Base-by-base conservation (phyloP, 768 basidiomycete species). In the Rhodotorula taiwanensis region DNA sequence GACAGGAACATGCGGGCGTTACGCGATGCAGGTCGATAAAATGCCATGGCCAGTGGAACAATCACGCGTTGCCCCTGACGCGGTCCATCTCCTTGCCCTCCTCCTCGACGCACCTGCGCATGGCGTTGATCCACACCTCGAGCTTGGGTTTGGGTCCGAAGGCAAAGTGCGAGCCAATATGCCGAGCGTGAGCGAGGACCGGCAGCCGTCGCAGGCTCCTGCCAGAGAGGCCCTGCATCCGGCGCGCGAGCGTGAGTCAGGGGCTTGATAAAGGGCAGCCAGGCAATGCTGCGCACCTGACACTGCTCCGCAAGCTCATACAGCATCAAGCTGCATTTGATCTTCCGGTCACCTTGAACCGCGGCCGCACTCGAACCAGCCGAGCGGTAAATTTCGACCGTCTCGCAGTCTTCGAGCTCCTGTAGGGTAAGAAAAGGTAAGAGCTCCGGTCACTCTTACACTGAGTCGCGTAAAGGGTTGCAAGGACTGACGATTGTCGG, bases 161-260 rank as follows among this genome's bases (percentile, higher is more conserved):
- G 41, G 51, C 52, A 48, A 47, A 45, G 36, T 57, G 49, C n/a
- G 58, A 28, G 28, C 69, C 82, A 53, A 97, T 84, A 73, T 90
- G 86, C 13, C 83, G 81, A 7, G 94, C 89, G 50, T 95, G 83
- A 3, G 93, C 89, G 25, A 98, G 82, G 50, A 98, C 90, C 5
- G 95, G 95, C n/a, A 99, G 80, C 11, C 92, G 84, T 18, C 95
- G 84, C 18, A 99, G 80, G 2, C 89, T 86, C 41, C 95, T 85
- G 20, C 95, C 95, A 21, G 93, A 95, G 80, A 98, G 84, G n/a
- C 82, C 82, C 74, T 90, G 84, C 23, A 75, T 2, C 75, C 41
- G n/a, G 13, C 6, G 14, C 34, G 23, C 8, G 23, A 0, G 43
- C 6, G n/a, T 36, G 34, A 52, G 43, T 25, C 53, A 18, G 58